phyloP scores from a whole-genome alignment of 345 rosid genomes.

The Passiflora organensis region DNA sequence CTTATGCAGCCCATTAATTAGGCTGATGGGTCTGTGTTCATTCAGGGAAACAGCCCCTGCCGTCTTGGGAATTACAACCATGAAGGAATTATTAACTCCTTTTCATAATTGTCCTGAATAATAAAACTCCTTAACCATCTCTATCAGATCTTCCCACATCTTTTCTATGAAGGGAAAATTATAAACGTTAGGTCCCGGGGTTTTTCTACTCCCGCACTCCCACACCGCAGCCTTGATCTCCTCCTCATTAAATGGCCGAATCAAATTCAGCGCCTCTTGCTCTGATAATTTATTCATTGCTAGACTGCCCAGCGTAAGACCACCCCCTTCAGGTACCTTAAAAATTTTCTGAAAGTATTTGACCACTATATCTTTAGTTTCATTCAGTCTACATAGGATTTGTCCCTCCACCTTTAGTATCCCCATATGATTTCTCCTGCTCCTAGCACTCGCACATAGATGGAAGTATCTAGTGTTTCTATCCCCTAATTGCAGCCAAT shows the following conservation, averaged over 20 bases:
- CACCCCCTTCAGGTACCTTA: background rate
- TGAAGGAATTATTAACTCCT: background rate
- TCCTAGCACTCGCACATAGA: no score
- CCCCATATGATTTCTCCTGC: background rate
- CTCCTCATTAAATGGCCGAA: background rate
- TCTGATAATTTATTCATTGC: background rate
- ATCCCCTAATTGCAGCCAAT: no score
- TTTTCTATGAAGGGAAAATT: background rate
- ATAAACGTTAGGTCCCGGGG: background rate
- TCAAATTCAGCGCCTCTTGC: background rate
- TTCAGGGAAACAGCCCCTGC: no score
- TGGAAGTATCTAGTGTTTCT: no score
- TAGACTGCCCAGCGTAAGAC: background rate
- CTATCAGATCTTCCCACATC: background rate
- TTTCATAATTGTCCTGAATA: background rate
- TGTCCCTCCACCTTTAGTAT: background rate
- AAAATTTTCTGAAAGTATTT: no score
- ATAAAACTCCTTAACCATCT: background rate
- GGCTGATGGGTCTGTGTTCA: background rate
- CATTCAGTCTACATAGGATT: background rate
- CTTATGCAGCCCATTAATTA: background rate
- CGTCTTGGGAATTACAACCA: background rate
- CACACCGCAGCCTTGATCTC: background rate
- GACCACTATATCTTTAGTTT: background rate
- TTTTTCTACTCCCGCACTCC: background rate